A percentile compares a stretch with the other conserved stretches of the same genome.
Conservation (phyloP, 164 flowering plant species). For the Magnolia sinica region DNA sequence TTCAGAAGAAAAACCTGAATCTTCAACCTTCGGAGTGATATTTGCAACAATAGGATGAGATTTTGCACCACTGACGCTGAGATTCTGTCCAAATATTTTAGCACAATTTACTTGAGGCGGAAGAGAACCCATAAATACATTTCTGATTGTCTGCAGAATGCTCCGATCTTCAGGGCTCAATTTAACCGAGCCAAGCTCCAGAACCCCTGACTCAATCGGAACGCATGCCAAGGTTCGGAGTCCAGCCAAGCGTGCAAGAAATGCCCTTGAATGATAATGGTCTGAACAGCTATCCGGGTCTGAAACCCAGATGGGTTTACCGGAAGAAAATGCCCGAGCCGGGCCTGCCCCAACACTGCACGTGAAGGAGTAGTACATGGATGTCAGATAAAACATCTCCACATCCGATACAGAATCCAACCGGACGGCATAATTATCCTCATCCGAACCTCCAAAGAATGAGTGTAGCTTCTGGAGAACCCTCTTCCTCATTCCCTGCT, state of each 20-base stretch:
- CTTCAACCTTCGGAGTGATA: constrained; percentile 69
- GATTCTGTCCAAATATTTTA: constrained; percentile 68
- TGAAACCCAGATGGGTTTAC: constrained; percentile 55
- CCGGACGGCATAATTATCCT: constrained; percentile 29
- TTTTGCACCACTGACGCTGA: constrained; percentile 49
- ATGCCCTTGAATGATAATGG: constrained; percentile 48
- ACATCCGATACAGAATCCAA: constrained; percentile 46
- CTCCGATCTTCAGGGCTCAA: constrained; percentile 50
- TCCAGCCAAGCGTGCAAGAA: constrained; percentile 53
- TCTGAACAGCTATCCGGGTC: constrained; percentile 38
- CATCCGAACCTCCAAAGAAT: constrained; percentile 47
- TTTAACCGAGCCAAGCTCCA: constrained; percentile 68
- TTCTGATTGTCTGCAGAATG: constrained; percentile 39
- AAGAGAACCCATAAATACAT: constrained; percentile 37
- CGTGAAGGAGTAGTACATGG: constrained; percentile 58
- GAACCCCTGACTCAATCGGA: constrained; percentile 68
- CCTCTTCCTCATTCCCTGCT: constrained; percentile 36
- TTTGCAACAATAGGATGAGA: constrained; percentile 41
- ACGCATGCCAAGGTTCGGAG: constrained; percentile 59
- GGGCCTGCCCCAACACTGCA: constrained; percentile 45
- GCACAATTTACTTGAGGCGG: constrained; percentile 28
- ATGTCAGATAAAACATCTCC: constrained; percentile 67
- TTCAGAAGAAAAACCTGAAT: constrained; percentile 34
- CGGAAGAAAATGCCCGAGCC: constrained; percentile 35
- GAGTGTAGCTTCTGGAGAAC: constrained; percentile 62